phyloP scores from a whole-genome alignment of 805 yeast genomes.

The Ogataea paraovalis region DNA sequence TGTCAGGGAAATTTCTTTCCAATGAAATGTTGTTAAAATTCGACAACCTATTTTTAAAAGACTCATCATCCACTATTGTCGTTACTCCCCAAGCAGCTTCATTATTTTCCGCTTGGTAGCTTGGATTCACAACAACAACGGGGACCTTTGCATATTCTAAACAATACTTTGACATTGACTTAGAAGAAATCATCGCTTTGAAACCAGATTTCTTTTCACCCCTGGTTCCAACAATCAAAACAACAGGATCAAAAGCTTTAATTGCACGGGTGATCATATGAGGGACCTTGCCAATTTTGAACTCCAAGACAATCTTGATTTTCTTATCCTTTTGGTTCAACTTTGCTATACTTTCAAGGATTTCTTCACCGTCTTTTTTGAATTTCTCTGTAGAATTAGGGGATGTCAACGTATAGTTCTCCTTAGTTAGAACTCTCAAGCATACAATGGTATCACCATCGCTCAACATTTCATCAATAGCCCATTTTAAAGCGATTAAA shows the following conservation, averaged over 20 bases:
- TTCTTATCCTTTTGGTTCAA: slow-evolving; percentile 34
- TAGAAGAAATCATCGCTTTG: slow-evolving; percentile 35
- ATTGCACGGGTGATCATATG: slow-evolving; percentile 38
- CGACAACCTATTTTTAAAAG: slow-evolving; percentile 1
- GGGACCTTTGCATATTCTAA: slow-evolving; percentile 45
- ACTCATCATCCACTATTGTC: background rate
- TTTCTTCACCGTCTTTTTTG: slow-evolving; percentile 32
- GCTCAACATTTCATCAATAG: slow-evolving; percentile 38
- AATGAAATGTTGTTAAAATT: background rate
- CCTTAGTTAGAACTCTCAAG: slow-evolving; percentile 38
- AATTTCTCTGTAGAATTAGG: slow-evolving; percentile 23
- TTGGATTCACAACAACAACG: slow-evolving; percentile 41
- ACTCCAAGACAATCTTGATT: slow-evolving; percentile 41
- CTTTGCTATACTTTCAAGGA: slow-evolving; percentile 30
- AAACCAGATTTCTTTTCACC: slow-evolving; percentile 36
- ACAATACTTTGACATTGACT: slow-evolving; percentile 45
- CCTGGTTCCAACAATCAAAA: slow-evolving; percentile 43
- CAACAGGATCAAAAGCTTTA: slow-evolving; percentile 41
- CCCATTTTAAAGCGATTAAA: slow-evolving; percentile 42
- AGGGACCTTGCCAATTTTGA: slow-evolving; percentile 41
- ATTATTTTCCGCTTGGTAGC: slow-evolving; percentile 13
- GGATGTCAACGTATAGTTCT: slow-evolving; percentile 18
- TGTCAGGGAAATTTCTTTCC: background rate
- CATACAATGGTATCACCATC: slow-evolving; percentile 47
- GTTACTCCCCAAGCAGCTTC: background rate